These are phyloP conservation scores for Chlorella sp. DNA, from an alignment of 139 green algal genomes.

Conservation along the genomic window DNA sequence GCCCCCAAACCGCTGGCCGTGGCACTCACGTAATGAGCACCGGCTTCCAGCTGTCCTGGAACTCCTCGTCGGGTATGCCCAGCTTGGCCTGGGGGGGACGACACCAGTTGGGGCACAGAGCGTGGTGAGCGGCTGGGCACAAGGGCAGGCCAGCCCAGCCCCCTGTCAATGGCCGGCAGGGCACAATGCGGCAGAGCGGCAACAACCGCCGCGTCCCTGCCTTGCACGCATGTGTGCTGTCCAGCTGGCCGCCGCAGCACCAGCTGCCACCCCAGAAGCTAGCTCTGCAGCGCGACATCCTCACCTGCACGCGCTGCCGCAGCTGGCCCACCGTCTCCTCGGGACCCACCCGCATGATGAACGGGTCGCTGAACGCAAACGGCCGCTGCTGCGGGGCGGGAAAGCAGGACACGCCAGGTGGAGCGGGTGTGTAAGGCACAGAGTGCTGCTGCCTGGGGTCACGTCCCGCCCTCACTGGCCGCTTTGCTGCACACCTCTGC, in stretches of 20 bases:
- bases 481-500: neutral
- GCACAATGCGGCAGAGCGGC: too few relatives aligned
- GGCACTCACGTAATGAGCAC: slow-evolving; percentile 48
- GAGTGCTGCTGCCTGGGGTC: neutral
- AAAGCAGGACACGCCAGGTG: neutral
- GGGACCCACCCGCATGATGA: slow-evolving; percentile 76
- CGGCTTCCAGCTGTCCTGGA: slow-evolving; percentile 82
- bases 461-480: too few relatives aligned
- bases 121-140: too few relatives aligned
- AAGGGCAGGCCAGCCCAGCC: too few relatives aligned
- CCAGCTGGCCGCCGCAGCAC: too few relatives aligned
- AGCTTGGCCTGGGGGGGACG: slow-evolving; percentile 62
- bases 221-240: too few relatives aligned
- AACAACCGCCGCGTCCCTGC: too few relatives aligned
- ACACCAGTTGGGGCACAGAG: too few relatives aligned
- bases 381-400: slow-evolving; percentile 13
- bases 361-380: slow-evolving; percentile 87
- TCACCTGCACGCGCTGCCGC: slow-evolving; percentile 59
- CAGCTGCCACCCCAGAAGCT: too few relatives aligned
- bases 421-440: neutral
- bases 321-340: slow-evolving; percentile 80
- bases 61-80: slow-evolving; percentile 78
- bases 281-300: too few relatives aligned
- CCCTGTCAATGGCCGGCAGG: too few relatives aligned
- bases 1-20: too few relatives aligned